Conservation (phyloP, 2,329 filamentous ascomycete genomes). For the Tolypocladium inflatum region DNA sequence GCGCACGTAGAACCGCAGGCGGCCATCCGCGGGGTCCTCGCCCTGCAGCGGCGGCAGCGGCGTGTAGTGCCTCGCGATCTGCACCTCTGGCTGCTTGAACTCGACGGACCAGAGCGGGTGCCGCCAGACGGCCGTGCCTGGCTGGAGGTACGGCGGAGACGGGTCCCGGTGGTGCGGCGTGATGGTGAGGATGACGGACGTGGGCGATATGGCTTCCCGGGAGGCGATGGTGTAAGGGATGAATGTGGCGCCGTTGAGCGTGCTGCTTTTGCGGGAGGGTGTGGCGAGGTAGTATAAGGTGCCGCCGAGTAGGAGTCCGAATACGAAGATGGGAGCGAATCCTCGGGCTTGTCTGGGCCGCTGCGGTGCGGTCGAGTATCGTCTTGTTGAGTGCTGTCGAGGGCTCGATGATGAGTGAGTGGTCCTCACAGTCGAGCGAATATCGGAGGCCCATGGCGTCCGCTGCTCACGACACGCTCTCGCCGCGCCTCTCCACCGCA, state of each 20-base stretch:
- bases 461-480: not conserved
- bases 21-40: conserved; percentile 22
- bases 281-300: conserved; percentile 15
- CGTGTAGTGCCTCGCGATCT: conserved; percentile 88
- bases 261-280: conserved; percentile 12
- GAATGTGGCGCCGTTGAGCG: conserved; percentile 52
- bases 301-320: conserved; percentile 12
- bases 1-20: conserved; percentile 69
- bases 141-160: conserved; percentile 16
- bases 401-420: not conserved
- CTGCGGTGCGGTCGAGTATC: not conserved
- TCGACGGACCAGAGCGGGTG: conserved; percentile 78
- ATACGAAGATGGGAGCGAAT: conserved; percentile 12
- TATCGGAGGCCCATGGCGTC: not conserved
- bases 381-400: not conserved
- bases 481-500: not conserved
- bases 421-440: not conserved
- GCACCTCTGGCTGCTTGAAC: conserved; percentile 87
- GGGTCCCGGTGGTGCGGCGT: conserved; percentile 26
- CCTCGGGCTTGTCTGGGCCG: conserved; percentile 18
- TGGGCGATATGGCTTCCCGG: conserved; percentile 54
- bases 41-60: conserved; percentile 54
- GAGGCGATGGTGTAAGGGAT: conserved; percentile 54
- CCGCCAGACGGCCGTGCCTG: conserved; percentile 17
- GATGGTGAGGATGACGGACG: conserved; percentile 60